Evolutionary conservation across 495 filamentous ascomycete species (phyloP).

Genomic region (Aspergillus carlsbadensis): DNA sequence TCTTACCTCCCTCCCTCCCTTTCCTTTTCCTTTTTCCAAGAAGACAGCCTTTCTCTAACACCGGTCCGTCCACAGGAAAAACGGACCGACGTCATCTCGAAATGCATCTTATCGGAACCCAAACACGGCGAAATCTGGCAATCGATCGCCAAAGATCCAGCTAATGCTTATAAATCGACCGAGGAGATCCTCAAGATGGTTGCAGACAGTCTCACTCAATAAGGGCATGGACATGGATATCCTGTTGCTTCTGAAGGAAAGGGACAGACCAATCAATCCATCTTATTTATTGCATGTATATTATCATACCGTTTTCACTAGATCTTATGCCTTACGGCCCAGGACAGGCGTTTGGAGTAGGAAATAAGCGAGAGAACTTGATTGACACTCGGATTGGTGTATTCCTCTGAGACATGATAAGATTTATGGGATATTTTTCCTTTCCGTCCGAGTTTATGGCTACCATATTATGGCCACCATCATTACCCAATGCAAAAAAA

Average conservation of each 20-base stretch:
- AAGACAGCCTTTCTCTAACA: not conserved
- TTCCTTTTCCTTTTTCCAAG: not conserved
- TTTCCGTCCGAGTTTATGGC: not conserved
- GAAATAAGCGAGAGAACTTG: not conserved
- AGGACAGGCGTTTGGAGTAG: not conserved
- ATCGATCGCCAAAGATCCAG: constrained; percentile 78
- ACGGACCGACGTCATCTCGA: constrained; percentile 71
- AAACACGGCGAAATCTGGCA: constrained; percentile 94
- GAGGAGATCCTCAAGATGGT: constrained; percentile 85
- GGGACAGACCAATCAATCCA: not conserved
- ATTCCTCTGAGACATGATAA: not conserved
- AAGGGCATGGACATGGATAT: not conserved
- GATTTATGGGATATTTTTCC: not conserved
- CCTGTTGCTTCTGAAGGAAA: not conserved
- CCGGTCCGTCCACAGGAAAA: constrained; percentile 60
- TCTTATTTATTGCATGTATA: not conserved
- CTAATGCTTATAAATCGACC: constrained; percentile 64
- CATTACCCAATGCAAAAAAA: not conserved
- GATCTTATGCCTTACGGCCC: not conserved
- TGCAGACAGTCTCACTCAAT: constrained; percentile 36
- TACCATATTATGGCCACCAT: not conserved
- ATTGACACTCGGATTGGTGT: not conserved
- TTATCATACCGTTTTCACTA: not conserved
- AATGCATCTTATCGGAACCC: constrained; percentile 75
- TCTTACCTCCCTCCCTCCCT: not conserved